phyloP scores from a whole-genome alignment of 768 basidiomycete species.

The Crucibulum laeve region DNA sequence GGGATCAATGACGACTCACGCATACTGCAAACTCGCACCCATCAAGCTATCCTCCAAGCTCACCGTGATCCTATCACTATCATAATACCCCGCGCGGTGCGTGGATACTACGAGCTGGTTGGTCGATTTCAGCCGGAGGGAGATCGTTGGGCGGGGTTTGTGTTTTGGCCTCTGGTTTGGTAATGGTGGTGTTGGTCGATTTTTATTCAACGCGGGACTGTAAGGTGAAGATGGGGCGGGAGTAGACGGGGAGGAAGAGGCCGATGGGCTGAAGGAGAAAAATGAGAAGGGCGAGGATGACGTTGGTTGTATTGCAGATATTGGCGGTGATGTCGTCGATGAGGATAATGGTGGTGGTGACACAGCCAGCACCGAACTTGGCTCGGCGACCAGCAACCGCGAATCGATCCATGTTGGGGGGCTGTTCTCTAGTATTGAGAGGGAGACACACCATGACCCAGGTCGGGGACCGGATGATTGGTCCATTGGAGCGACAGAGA shows the following conservation, averaged over 20 bases:
- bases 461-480: constrained; percentile 11
- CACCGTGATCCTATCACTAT: constrained; percentile 26
- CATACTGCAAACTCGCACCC: constrained; percentile 46
- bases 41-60: constrained; percentile 33
- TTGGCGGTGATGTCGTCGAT: no score
- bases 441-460: constrained; percentile 46
- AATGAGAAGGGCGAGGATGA: no score
- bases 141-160: constrained; percentile 27
- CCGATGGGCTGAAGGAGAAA: neutral
- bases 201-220: no score
- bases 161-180: neutral
- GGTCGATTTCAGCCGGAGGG: constrained; percentile 31
- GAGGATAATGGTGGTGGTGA: no score
- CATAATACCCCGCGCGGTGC: constrained; percentile 4
- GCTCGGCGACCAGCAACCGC: neutral
- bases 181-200: no score
- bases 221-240: constrained; percentile 1
- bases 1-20: constrained; percentile 31
- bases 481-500: constrained; percentile 26
- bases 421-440: constrained; percentile 51
- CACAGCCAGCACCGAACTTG: no score
- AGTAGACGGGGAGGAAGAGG: neutral
- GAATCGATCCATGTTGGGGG: constrained; percentile 52
- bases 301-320: no score
- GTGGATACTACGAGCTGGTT: constrained; percentile 24